Evolutionary conservation across 1,139 yeast genomes (phyloP).

Genomic region (Yamadazyma membranifaciens): DNA sequence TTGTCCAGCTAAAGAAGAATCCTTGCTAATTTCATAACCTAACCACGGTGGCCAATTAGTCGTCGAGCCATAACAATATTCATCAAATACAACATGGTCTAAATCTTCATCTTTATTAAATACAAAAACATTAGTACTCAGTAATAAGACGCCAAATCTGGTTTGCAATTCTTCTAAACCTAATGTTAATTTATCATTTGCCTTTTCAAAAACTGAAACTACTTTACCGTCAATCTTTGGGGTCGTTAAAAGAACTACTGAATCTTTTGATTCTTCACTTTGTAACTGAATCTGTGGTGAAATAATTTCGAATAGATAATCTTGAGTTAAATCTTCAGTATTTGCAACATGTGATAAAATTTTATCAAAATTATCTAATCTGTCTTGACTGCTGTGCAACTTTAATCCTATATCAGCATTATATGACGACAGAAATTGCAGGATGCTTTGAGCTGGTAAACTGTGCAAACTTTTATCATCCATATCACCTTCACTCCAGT

Average conservation of each 20-base stretch:
- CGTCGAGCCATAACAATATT: constrained; percentile 35
- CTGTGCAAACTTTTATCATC: not conserved
- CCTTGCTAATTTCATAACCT: constrained; percentile 42
- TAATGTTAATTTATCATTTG: constrained; percentile 20
- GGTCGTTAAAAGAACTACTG: constrained; percentile 51
- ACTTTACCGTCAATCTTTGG: constrained; percentile 42
- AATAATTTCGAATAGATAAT: constrained; percentile 66
- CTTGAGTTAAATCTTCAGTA: constrained; percentile 52
- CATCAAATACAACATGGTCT: constrained; percentile 22
- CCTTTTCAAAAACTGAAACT: constrained; percentile 32
- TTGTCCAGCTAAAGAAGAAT: constrained; percentile 36
- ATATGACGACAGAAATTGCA: not conserved
- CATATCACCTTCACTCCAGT: constrained; percentile 2
- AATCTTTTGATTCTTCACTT: constrained; percentile 59
- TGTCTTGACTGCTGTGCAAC: constrained; percentile 18
- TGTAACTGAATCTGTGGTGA: constrained; percentile 87
- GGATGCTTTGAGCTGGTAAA: not conserved
- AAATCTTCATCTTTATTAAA: constrained; percentile 27
- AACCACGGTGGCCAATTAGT: constrained; percentile 50
- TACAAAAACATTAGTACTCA: constrained; percentile 42
- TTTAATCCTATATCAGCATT: not conserved
- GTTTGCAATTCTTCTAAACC: constrained; percentile 31
- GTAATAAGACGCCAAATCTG: constrained; percentile 37
- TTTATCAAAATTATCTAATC: constrained; percentile 48
- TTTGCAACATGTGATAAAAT: constrained; percentile 44